Evolutionary conservation across 768 basidiomycete species (phyloP).

Genomic region (Rhizopogon vinicolor): DNA sequence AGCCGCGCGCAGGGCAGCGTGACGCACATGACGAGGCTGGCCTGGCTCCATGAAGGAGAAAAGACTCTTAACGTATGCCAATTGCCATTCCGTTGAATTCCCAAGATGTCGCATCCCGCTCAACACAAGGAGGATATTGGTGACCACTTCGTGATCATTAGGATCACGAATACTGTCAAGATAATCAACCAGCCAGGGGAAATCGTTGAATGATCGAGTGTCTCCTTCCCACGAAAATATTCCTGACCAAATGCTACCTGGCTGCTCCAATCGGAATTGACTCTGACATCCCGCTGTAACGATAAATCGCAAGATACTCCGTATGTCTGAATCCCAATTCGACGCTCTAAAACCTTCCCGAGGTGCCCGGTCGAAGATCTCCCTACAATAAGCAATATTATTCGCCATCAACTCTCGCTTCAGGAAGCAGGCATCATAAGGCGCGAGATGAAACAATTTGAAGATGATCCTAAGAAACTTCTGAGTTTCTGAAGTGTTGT

Average conservation of each 20-base stretch:
- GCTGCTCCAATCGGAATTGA: not conserved
- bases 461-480: not conserved
- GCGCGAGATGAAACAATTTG: not conserved
- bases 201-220: not conserved
- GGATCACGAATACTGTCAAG: not conserved
- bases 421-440: not conserved
- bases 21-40: not conserved
- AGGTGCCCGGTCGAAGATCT: not conserved
- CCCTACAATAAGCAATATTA: not conserved
- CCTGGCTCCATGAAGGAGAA: not conserved
- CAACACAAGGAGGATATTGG: not conserved
- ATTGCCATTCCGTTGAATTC: not conserved
- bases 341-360: not conserved
- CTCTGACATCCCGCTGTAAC: not conserved
- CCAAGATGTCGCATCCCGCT: not conserved
- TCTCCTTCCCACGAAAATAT: not conserved
- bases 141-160: not conserved
- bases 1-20: not conserved
- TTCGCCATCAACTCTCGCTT: not conserved
- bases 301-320: not conserved
- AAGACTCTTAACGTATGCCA: not conserved
- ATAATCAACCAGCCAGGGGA: not conserved
- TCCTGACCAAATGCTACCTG: not conserved
- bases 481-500: not conserved
- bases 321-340: not conserved